Evolutionary conservation across 2,329 filamentous ascomycete species (phyloP).

Genomic region (Septoria linicola): DNA sequence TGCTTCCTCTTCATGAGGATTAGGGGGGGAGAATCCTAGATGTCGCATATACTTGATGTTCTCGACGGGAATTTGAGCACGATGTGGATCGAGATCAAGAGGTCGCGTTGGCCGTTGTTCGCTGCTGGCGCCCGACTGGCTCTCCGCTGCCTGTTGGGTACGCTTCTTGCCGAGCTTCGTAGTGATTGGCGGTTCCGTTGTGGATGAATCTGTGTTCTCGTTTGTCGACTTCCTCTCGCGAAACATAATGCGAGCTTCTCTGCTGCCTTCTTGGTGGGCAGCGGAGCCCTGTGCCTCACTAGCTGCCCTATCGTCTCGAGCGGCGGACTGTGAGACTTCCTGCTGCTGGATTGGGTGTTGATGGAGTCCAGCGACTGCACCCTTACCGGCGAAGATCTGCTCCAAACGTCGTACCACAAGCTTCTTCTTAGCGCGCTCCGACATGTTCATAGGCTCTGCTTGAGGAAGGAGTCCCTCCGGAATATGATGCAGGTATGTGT

Average conservation of each 20-base stretch:
- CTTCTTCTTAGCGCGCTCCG: constrained; percentile 73
- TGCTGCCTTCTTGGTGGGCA: constrained; percentile 42
- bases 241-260: constrained; percentile 49
- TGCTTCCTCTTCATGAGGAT: constrained; percentile 53
- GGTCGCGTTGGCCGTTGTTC: constrained; percentile 77
- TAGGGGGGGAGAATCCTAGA: constrained; percentile 64
- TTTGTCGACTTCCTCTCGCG: constrained; percentile 23
- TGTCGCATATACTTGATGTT: constrained; percentile 80
- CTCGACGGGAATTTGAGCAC: constrained; percentile 70
- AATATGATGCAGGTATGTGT: constrained; percentile 70
- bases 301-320: constrained; percentile 45
- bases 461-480: constrained; percentile 66
- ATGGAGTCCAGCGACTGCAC: constrained; percentile 44
- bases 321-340: constrained; percentile 57
- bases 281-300: constrained; percentile 43
- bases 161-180: constrained; percentile 2
- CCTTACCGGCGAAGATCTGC: constrained; percentile 76
- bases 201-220: constrained; percentile 9
- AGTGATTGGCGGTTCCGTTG: constrained; percentile 7
- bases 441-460: constrained; percentile 54
- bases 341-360: constrained; percentile 56
- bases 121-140: background rate
- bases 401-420: constrained; percentile 74
- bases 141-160: background rate
- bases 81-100: constrained; percentile 73